These are phyloP conservation scores for Pseudogymnoascus sp. DNA, from an alignment of 2,329 filamentous ascomycete genomes.

Conservation along the genomic window DNA sequence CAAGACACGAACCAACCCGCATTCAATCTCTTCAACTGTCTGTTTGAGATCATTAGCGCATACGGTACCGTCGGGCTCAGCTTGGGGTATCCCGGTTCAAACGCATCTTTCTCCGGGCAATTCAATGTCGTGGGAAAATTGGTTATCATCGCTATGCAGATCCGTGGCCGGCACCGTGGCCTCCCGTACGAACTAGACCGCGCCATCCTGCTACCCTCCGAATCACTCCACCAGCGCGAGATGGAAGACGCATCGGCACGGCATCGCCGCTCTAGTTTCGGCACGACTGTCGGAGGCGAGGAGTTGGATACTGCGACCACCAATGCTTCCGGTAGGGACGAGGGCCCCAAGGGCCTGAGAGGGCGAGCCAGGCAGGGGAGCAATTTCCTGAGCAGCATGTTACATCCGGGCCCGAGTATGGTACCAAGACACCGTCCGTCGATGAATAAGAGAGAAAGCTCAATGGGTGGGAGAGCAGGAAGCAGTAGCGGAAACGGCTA, in stretches of 20 bases:
- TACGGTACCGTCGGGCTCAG: constrained; percentile 93
- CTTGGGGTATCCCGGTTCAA: constrained; percentile 67
- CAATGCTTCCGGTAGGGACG: neutral
- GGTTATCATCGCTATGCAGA: constrained; percentile 60
- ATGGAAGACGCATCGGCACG: constrained; percentile 33
- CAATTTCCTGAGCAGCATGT: constrained; percentile 23
- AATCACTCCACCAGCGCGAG: constrained; percentile 55
- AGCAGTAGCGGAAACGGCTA: neutral
- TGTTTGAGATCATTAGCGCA: constrained; percentile 80
- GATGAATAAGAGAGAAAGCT: neutral
- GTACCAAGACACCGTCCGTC: neutral
- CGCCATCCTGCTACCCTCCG: constrained; percentile 60
- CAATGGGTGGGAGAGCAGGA: neutral
- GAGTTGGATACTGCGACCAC: neutral
- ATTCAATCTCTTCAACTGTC: constrained; percentile 59
- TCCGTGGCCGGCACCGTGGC: constrained; percentile 61
- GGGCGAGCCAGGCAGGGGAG: constrained; percentile 4
- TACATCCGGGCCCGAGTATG: constrained; percentile 25
- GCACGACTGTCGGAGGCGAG: neutral
- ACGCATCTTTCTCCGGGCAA: constrained; percentile 74
- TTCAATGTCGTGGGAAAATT: constrained; percentile 61
- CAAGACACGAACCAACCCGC: constrained; percentile 43
- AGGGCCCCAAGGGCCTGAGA: neutral
- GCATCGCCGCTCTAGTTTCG: constrained; percentile 10
- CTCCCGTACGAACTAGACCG: constrained; percentile 62